Evolutionary conservation across 495 filamentous ascomycete species (phyloP).

Genomic region (Xylaria castorea): DNA sequence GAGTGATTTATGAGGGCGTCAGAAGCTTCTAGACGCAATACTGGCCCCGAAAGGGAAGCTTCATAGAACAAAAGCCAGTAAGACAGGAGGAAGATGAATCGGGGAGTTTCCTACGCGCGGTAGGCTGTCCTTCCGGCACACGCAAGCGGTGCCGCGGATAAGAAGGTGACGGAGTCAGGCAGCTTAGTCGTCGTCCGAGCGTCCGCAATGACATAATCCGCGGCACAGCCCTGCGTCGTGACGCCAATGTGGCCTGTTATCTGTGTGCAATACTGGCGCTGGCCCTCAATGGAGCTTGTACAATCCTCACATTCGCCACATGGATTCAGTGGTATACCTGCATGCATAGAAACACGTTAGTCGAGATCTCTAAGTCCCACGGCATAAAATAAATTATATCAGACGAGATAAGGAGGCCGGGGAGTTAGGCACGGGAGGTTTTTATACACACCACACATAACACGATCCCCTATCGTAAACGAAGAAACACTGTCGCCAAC

Average conservation of each 20-base stretch:
- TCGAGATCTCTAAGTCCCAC: background rate
- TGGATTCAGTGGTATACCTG: constrained; percentile 47
- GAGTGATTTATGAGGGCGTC: background rate
- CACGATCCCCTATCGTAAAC: constrained; percentile 54
- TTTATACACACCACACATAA: constrained; percentile 14
- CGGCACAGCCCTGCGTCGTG: constrained; percentile 57
- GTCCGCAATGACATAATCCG: constrained; percentile 60
- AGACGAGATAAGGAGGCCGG: too few species aligned
- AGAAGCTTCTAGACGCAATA: background rate
- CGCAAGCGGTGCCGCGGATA: constrained; percentile 61
- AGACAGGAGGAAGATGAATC: background rate
- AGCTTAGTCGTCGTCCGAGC: constrained; percentile 49
- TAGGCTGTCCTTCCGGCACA: constrained; percentile 65
- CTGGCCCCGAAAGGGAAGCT: background rate
- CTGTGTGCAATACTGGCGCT: constrained; percentile 54
- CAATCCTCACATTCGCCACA: constrained; percentile 56
- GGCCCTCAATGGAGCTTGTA: constrained; percentile 44
- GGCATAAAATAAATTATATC: too few species aligned
- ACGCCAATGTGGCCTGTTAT: constrained; percentile 50
- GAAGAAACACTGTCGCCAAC: constrained; percentile 49
- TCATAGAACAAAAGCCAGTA: background rate
- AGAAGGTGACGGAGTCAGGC: constrained; percentile 55
- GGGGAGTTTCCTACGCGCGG: constrained; percentile 38
- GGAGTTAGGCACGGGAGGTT: background rate
- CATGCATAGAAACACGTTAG: background rate